These are phyloP conservation scores for Pseudogymnoascus sp. DNA, from an alignment of 2,329 filamentous ascomycete species.

Conservation along the genomic window DNA sequence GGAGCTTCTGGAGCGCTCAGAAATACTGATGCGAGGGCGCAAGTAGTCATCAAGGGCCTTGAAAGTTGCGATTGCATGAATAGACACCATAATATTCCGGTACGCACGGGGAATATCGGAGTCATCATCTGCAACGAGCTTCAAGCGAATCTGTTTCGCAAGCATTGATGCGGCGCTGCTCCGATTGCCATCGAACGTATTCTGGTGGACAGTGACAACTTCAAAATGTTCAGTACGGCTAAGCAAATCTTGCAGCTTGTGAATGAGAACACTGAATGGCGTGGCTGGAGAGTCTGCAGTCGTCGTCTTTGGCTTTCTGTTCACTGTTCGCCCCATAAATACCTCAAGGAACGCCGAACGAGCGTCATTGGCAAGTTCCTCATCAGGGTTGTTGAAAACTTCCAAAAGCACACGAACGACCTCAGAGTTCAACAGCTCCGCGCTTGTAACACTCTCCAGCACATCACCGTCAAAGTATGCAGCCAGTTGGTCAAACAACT, in stretches of 20 bases:
- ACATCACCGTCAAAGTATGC: slow-evolving; percentile 83
- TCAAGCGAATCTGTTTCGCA: slow-evolving; percentile 86
- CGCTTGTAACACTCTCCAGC: slow-evolving; percentile 87
- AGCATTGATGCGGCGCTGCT: slow-evolving; percentile 93
- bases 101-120: slow-evolving; percentile 83
- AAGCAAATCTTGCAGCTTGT: slow-evolving; percentile 90
- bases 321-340: slow-evolving; percentile 73
- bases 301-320: slow-evolving; percentile 52
- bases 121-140: slow-evolving; percentile 79
- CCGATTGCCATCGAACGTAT: slow-evolving; percentile 79
- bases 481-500: slow-evolving; percentile 67
- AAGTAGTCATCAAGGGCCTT: slow-evolving; percentile 95
- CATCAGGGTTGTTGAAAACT: slow-evolving; percentile 67
- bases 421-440: slow-evolving; percentile 83
- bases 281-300: slow-evolving; percentile 64
- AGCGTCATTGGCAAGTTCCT: slow-evolving; percentile 53
- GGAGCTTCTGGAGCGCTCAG: slow-evolving; percentile 60
- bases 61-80: slow-evolving; percentile 96
- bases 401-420: slow-evolving; percentile 77
- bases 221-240: slow-evolving; percentile 98
- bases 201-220: slow-evolving; percentile 90
- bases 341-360: slow-evolving; percentile 80
- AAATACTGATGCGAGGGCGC: slow-evolving; percentile 74
- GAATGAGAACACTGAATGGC: slow-evolving; percentile 81
- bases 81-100: slow-evolving; percentile 94